Conservation (phyloP, 164 flowering plant genomes). For the Euptelea pleiosperma region DNA sequence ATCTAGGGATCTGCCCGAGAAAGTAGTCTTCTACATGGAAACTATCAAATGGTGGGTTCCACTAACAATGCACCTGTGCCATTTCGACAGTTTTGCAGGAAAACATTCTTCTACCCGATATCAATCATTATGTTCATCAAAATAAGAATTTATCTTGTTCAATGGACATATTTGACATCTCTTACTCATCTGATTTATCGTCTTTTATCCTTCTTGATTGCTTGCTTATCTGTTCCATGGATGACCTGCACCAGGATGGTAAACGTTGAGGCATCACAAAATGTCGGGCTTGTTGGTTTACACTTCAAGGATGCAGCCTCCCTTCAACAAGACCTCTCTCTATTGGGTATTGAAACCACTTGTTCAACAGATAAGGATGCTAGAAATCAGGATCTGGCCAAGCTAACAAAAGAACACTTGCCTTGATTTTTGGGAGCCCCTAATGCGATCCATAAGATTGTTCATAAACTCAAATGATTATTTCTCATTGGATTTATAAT, state of each 20-base stretch:
- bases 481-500: too few species aligned
- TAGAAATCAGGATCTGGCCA: slow-evolving; percentile 7
- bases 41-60: not conserved
- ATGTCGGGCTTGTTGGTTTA: slow-evolving; percentile 65
- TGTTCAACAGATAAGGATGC: slow-evolving; percentile 15
- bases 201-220: not conserved
- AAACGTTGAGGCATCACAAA: slow-evolving; percentile 68
- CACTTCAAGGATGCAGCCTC: slow-evolving; percentile 58
- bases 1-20: too few species aligned
- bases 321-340: slow-evolving; percentile 51
- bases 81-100: too few species aligned
- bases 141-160: too few species aligned
- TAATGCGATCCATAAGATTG: not conserved
- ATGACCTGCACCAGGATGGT: slow-evolving; percentile 33
- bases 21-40: too few species aligned
- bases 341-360: slow-evolving; percentile 35
- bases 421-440: slow-evolving; percentile 2
- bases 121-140: too few species aligned
- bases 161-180: not conserved
- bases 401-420: slow-evolving; percentile 11
- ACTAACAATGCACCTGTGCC: too few species aligned
- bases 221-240: slow-evolving; percentile 7
- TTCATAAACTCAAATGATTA: not conserved
- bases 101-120: too few species aligned
- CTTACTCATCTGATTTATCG: not conserved